These are phyloP conservation scores for Camelina sativa DNA, from an alignment of 345 rosid genomes.

Conservation along the genomic window DNA sequence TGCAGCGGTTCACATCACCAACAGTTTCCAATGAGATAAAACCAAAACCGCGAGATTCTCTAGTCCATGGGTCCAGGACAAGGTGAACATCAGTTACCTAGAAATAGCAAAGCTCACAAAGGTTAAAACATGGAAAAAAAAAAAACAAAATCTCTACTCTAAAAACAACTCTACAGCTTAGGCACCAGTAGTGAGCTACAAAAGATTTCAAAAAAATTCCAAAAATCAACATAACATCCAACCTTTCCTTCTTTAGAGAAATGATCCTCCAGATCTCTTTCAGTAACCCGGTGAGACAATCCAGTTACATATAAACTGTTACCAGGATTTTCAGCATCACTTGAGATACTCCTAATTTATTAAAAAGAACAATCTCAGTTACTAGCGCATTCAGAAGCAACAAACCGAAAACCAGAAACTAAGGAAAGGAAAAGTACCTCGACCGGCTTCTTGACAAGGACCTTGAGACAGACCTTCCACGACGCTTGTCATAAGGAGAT, in stretches of 20 bases:
- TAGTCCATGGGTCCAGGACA: slow-evolving; percentile 93
- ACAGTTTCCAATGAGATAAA: slow-evolving; percentile 77
- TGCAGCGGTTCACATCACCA: slow-evolving; percentile 77
- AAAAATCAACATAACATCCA: slow-evolving; percentile 7
- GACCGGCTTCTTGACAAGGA: slow-evolving; percentile 62
- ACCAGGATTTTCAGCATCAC: slow-evolving; percentile 85
- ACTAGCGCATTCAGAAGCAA: neutral
- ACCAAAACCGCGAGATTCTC: slow-evolving; percentile 95
- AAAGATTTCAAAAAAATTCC: neutral
- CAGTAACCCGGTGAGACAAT: slow-evolving; percentile 72
- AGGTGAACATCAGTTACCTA: slow-evolving; percentile 90
- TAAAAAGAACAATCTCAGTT: neutral
- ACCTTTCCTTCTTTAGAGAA: slow-evolving; percentile 81
- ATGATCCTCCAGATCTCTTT: slow-evolving; percentile 78
- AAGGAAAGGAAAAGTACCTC: slow-evolving; percentile 50
- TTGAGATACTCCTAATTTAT: slow-evolving; percentile 55
- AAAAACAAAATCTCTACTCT: too few relatives aligned
- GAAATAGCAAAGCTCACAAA: neutral
- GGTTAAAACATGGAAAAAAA: neutral
- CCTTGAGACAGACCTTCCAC: slow-evolving; percentile 60
- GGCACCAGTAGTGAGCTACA: neutral
- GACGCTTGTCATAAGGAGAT: slow-evolving; percentile 51
- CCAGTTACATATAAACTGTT: slow-evolving; percentile 96
- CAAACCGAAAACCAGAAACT: neutral
- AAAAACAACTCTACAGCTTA: neutral